A percentile compares a stretch with the other conserved stretches of the same genome.
Conservation (phyloP, 441 rosid species). For the Melastoma candidum region DNA sequence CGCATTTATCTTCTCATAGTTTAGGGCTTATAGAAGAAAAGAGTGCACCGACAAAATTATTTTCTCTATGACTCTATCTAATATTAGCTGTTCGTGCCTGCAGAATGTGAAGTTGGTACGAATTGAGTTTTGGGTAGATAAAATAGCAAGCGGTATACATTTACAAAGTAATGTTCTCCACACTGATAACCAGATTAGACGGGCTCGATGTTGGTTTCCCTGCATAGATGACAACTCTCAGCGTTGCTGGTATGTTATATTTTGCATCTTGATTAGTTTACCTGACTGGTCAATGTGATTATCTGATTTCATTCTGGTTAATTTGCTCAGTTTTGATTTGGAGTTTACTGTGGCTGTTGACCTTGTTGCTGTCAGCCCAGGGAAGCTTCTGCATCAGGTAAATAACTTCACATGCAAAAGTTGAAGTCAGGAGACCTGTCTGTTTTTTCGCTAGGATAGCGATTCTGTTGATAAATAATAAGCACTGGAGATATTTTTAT, state of each 20-base stretch:
- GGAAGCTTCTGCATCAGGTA: slow-evolving; percentile 84
- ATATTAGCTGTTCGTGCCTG: slow-evolving; percentile 55
- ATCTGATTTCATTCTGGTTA: slow-evolving; percentile 3
- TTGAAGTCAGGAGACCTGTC: too few species aligned
- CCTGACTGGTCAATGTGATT: not conserved
- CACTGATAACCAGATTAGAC: slow-evolving; percentile 85
- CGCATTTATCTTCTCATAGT: too few species aligned
- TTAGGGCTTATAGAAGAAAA: too few species aligned
- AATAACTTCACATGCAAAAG: slow-evolving; percentile 10
- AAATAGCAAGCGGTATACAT: slow-evolving; percentile 80
- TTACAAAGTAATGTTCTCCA: slow-evolving; percentile 68
- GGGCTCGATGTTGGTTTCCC: slow-evolving; percentile 97
- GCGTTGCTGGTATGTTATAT: slow-evolving; percentile 60
- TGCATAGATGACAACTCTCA: slow-evolving; percentile 77
- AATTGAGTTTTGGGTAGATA: slow-evolving; percentile 86
- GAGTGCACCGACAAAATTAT: too few species aligned
- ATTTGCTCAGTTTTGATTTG: slow-evolving; percentile 67
- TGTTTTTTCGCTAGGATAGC: too few species aligned
- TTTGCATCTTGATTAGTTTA: too few species aligned
- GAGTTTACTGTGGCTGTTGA: slow-evolving; percentile 89
- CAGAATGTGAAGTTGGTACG: slow-evolving; percentile 93
- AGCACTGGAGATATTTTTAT: too few species aligned
- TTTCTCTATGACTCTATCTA: slow-evolving; percentile 24
- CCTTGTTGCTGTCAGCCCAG: slow-evolving; percentile 86
- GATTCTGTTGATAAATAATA: too few species aligned